Evolutionary conservation across 177 flowering plant genomes (phyloP), one percentile per base, ranked within the genome.

Genomic region (Vitis hybrid): DNA sequence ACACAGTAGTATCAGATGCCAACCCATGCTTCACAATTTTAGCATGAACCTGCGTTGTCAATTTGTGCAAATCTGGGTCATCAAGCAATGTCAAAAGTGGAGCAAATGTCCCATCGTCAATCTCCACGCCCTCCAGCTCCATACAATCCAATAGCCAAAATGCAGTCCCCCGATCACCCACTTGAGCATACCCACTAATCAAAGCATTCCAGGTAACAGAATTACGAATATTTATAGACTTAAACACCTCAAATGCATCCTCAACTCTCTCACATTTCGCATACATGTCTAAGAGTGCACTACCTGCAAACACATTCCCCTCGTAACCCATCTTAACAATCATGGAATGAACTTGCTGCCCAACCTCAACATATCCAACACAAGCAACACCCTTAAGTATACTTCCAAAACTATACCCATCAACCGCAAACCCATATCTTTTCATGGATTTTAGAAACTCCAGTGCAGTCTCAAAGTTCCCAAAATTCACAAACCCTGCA

Each of bases 271-370:
- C 60, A 65, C 93, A 87, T 70, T 90, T 90, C 0, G 91, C 88
- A 73, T 93, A 92, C 96, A 90, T 88, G 66, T 89, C 91, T 80
- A 92, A 56, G 64, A 92, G 84, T 0, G 96, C 90, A 77, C 91
- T 90, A 6, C 85, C 86, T 1, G 86, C 72, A 53, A 73, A 88
- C 12, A 90, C 88, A 84, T 88, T 86, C 15, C 39, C 70, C 48
- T 70, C 82, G 63, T 69, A 81, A 19, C 88, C 89, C 61, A 66
- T 79, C 79, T 89, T 93, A 6, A 85, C 56, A 50, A 87, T 73
- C 67, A 76, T 16, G 0, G 89, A 72, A 80, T 91, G 97, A 22
- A 90, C 75, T 58, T 87, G 92, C 66, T 76, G 71, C 56, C 98
- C 97, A 57, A 75, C 60, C 58, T 70, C 52, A 50, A 82, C 39